Base-by-base conservation (phyloP, 176 grass and related monocot genomes). In the Thinopyrum elongatum region DNA sequence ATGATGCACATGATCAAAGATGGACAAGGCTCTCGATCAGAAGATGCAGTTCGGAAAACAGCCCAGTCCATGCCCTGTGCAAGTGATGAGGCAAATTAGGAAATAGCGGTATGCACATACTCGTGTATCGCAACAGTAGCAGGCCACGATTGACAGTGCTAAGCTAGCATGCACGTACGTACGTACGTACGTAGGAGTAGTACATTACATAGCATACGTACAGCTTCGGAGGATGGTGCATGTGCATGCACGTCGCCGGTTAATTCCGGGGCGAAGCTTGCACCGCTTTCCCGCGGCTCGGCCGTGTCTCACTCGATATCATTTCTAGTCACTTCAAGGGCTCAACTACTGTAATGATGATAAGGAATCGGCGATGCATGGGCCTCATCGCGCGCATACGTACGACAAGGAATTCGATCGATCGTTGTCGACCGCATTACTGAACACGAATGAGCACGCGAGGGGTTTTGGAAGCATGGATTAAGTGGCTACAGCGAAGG, bases 301-400 rank as follows among this genome's bases (percentile, higher is more conserved):
- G 27, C 29, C 75, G 21, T 80, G 82, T 70, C 74, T 79, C 65
- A 4, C 65, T 8, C 53, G 70, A 34, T 31, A 17, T 34, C 55
- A 17, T 84, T 7, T 47, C 65, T 1, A 4, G 75, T 88, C 75
- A 65, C 41, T n/a, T 84, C 55, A 61, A 11, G n/a, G 30, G 53
- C 65, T 84, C 82, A 80, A 79, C n/a, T 49, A 44, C 44, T 36
- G 33, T 46, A 47, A 72, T 71, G 38, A 79, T 83, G 19, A 26
- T 7, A 8, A 16, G 5, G 36, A 33, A 57, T 8, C 19, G 53
- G 53, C 53, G 17, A 57, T 57, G 55, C 9, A 35, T 8, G 68
- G 66, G 23, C 72, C 53, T 61, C 21, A 4, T 35, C 10, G 4
- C 14, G 21, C 38, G 41, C 23, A 16, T 31, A 59, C 28, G 30